Percentiles rank a stretch among this genome's conserved stretches.
Evolutionary conservation across 1,284 basidiomycete genomes (phyloP).

Genomic region (Naganishia cerealis): DNA sequence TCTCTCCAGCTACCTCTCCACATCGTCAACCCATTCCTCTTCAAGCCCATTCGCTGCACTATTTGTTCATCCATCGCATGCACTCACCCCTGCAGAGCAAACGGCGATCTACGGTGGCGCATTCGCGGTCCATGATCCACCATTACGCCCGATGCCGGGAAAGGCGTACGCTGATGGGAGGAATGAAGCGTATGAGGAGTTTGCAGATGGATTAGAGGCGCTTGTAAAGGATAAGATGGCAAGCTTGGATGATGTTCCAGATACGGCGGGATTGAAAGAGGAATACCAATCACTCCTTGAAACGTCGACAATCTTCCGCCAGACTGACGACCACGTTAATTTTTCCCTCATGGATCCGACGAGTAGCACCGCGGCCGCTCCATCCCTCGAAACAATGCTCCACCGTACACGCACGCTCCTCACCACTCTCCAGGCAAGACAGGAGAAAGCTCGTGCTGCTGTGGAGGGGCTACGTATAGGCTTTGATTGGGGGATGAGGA

Average conservation of each 20-base stretch:
- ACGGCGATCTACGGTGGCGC: conserved; percentile 16
- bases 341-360: conserved; percentile 7
- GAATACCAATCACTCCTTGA: not conserved
- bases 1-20: conserved; percentile 7
- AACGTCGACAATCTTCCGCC: not conserved
- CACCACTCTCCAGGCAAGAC: not conserved
- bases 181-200: not conserved
- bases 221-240: not conserved
- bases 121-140: conserved; percentile 14
- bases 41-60: not conserved
- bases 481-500: conserved; percentile 14
- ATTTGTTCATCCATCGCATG: conserved; percentile 16
- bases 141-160: conserved; percentile 13
- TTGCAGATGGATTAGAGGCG: conserved; percentile 5
- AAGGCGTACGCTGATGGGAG: conserved; percentile 13
- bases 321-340: conserved; percentile 20
- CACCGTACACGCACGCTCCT: not conserved
- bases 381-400: not conserved
- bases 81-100: conserved; percentile 1
- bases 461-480: not conserved
- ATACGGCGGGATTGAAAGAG: not conserved
- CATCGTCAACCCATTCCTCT: not conserved
- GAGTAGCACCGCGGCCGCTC: not conserved
- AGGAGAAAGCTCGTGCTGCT: not conserved
- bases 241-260: not conserved